These are phyloP conservation scores for Grosmannia penicillata DNA, from an alignment of 2,329 filamentous ascomycete genomes.

Conservation along the genomic window DNA sequence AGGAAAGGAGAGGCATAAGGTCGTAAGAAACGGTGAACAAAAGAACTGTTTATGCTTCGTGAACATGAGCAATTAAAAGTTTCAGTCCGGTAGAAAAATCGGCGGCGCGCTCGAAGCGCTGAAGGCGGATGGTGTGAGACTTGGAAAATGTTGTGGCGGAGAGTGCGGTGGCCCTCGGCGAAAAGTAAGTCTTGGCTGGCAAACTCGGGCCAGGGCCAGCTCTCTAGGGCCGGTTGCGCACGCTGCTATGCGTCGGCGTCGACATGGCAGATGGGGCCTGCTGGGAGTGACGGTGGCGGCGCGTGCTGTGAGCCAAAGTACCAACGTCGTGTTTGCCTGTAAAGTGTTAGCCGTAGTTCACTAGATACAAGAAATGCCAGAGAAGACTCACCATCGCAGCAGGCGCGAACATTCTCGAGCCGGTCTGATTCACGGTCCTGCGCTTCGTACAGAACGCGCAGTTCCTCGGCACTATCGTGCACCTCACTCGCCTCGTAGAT, in stretches of 20 bases:
- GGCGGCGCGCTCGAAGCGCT: background rate
- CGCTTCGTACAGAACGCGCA: constrained; percentile 64
- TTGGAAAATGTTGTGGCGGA: background rate
- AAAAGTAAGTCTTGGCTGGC: too few relatives aligned
- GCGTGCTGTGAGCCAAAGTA: constrained; percentile 26
- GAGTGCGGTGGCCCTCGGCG: too few relatives aligned
- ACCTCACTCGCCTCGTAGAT: constrained; percentile 42
- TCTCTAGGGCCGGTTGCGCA: constrained; percentile 4
- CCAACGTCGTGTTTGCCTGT: constrained; percentile 62
- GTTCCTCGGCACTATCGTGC: constrained; percentile 69
- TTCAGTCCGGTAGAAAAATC: background rate
- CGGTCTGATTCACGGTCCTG: constrained; percentile 64
- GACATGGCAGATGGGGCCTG: constrained; percentile 3
- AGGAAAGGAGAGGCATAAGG: constrained; percentile 2
- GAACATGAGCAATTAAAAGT: background rate
- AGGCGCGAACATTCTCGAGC: constrained; percentile 89
- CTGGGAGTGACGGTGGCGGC: constrained; percentile 9
- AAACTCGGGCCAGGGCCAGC: background rate
- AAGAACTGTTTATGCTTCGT: background rate
- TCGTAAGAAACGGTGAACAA: background rate
- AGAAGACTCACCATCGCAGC: constrained; percentile 72
- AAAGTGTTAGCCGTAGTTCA: background rate
- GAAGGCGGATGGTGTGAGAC: background rate
- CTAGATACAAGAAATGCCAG: background rate
- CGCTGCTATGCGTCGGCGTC: constrained; percentile 8